These are phyloP conservation scores for Xylaria polymorpha DNA, from an alignment of 2,329 filamentous ascomycete genomes.

Conservation along the genomic window DNA sequence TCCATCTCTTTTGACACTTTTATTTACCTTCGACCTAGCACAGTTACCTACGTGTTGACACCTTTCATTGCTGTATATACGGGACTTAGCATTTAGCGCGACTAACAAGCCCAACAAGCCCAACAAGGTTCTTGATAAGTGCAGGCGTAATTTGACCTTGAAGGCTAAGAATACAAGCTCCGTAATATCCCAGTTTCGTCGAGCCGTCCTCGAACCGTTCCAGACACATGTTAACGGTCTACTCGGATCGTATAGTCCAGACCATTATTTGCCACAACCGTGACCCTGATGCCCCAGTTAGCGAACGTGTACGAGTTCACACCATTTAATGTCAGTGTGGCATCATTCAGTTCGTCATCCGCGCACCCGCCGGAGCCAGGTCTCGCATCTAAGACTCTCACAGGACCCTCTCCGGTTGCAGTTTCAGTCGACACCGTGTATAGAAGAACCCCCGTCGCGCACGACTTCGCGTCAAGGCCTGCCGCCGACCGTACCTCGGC, in stretches of 20 bases:
- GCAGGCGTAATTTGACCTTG: too few relatives aligned
- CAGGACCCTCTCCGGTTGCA: constrained; percentile 48
- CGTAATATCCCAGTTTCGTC: background rate
- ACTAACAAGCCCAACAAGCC: too few relatives aligned
- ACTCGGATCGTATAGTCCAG: constrained; percentile 42
- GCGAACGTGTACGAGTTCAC: constrained; percentile 39
- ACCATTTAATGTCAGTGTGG: constrained; percentile 44
- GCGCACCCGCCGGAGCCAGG: constrained; percentile 48
- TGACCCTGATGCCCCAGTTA: constrained; percentile 45
- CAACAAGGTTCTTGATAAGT: too few relatives aligned
- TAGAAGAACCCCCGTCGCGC: constrained; percentile 51
- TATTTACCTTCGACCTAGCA: too few relatives aligned
- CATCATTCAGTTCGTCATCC: constrained; percentile 50
- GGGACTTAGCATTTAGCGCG: too few relatives aligned
- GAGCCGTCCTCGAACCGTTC: background rate
- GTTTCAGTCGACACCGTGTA: constrained; percentile 51
- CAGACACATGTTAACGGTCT: background rate
- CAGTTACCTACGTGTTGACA: too few relatives aligned
- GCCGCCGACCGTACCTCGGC: constrained; percentile 48
- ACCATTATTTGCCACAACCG: constrained; percentile 38
- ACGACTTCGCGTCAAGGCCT: constrained; percentile 46
- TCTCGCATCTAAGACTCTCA: constrained; percentile 51
- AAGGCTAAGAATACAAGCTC: too few relatives aligned
- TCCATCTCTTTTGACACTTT: too few relatives aligned
- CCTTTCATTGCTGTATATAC: too few relatives aligned